Base-by-base conservation (phyloP, 805 yeast species). In the Metschnikowia baotianmanensis region DNA sequence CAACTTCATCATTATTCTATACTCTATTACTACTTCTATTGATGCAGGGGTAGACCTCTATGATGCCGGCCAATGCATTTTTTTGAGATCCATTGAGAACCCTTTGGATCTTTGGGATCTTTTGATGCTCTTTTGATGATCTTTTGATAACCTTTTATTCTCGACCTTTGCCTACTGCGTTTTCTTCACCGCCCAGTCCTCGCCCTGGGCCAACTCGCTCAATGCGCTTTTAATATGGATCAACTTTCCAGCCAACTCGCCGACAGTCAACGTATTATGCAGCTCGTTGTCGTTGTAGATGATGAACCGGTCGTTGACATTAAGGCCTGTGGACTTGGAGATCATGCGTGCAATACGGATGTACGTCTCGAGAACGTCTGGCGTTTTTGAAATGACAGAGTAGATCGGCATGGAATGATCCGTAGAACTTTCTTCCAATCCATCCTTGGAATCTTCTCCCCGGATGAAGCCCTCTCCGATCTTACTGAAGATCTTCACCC, bases 241-340 rank as follows among this genome's bases (percentile, higher is more conserved):
- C 36, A 69, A 53, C 46, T 67, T 65, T 2, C 48, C 34, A n/a
- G 60, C 55, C 43, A 69, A 59, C 13, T 52, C 47, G 15, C 43
- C 51, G 19, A 69, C 53, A 5, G 63, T 58, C 39, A 63, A 56
- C 17, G 56, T 60, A 39, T 47, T 50, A 25, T 43, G 33, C 12
- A 47, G 44, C 21, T 44, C 47, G 24, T 47, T 48, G 30, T 52
- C 54, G 33, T 47, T 50, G 38, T 52, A 52, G 33, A 69, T 57
- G 47, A 71, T 66, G 8, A 69, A 53, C 40, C 70, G 65, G 19
- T 65, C 56, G 46, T 58, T 66, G 36, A 71, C 64, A 27, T 59
- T 62, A 25, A 69, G 51, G 16, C 61, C 63, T n/a, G 71, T 65
- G 2, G 70, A 55, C 22, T 45, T 46, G 20, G 69, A 59, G 21